Conservation (phyloP, 495 filamentous ascomycete species). For the Wilcoxina mikolae region DNA sequence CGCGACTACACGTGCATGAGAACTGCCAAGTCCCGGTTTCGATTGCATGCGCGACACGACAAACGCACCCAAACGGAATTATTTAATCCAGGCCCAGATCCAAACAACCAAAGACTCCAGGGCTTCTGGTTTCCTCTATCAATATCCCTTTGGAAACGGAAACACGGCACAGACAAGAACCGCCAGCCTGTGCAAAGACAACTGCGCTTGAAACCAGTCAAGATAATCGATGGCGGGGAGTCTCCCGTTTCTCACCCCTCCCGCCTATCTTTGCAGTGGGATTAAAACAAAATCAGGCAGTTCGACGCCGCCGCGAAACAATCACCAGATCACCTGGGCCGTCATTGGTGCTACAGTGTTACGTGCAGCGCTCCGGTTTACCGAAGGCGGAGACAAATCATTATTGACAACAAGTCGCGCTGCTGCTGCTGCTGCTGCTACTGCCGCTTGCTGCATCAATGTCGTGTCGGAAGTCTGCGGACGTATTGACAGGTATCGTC, state of each 20-base stretch:
- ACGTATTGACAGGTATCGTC: too few species aligned
- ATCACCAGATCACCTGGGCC: not conserved
- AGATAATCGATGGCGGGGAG: not conserved
- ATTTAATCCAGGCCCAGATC: not conserved
- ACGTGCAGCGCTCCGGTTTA: too few species aligned
- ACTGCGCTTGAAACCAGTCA: not conserved
- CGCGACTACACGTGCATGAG: not conserved
- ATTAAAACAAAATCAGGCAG: not conserved
- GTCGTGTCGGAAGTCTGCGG: too few species aligned
- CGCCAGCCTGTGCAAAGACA: not conserved
- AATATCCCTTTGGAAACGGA: not conserved
- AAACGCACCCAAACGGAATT: not conserved
- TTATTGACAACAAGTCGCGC: too few species aligned
- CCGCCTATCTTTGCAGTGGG: not conserved
- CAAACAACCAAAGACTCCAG: not conserved
- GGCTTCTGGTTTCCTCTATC: not conserved
- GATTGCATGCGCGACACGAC: not conserved
- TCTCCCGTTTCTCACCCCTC: not conserved
- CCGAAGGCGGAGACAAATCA: too few species aligned
- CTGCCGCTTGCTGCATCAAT: too few species aligned
- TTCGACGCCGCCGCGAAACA: not conserved
- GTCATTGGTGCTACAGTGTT: not conserved
- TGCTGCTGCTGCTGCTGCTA: too few species aligned
- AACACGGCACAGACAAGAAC: not conserved
- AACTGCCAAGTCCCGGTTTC: not conserved